A percentile compares a stretch with the other conserved stretches of the same genome.
These are phyloP conservation scores for Arctostaphylos glauca DNA, from an alignment of 148 eudicot species.

Conservation along the genomic window DNA sequence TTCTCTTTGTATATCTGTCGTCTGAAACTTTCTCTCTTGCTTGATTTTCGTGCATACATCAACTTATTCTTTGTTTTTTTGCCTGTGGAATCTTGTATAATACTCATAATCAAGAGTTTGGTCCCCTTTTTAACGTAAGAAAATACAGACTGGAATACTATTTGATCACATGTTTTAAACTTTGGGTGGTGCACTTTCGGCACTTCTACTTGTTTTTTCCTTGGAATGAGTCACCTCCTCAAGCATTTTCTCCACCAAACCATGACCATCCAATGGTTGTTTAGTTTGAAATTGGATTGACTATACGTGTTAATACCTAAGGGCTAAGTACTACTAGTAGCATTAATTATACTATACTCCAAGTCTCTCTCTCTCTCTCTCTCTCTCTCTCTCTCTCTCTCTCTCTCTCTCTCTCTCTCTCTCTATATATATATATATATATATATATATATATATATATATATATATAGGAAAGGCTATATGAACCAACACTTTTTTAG, in stretches of 20 bases:
- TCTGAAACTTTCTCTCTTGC: background rate
- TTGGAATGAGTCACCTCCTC: no score
- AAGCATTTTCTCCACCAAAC: conserved; percentile 13
- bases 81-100: background rate
- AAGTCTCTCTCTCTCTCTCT: no score
- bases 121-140: no score
- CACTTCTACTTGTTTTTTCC: background rate
- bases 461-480: no score
- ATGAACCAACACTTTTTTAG: no score
- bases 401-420: no score
- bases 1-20: background rate
- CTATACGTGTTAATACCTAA: no score
- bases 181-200: conserved; percentile 1
- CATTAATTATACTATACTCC: no score
- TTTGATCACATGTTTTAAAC: conserved; percentile 15
- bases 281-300: background rate
- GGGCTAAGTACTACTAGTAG: no score
- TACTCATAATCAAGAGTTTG: background rate
- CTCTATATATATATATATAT: no score
- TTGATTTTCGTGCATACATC: background rate
- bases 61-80: background rate
- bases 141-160: conserved; percentile 1
- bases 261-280: background rate
- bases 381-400: no score
- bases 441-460: no score